Evolutionary conservation across 2,329 filamentous ascomycete species (phyloP).

Genomic region (Bertia moriformis): DNA sequence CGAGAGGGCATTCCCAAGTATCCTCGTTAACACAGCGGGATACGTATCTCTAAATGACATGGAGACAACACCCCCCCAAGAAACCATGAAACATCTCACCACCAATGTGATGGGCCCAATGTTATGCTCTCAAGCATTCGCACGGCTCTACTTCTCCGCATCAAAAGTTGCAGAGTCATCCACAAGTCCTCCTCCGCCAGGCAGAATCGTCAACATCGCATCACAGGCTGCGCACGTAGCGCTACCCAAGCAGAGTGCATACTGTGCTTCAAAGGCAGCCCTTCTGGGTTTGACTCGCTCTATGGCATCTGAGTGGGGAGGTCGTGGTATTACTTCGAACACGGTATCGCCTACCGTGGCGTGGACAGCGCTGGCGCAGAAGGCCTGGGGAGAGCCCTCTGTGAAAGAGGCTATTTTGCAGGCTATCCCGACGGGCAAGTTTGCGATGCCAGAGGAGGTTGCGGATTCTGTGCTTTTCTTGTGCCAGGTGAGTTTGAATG

Average conservation of each 20-base stretch:
- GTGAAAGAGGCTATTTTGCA: slow-evolving; percentile 18
- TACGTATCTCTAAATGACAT: slow-evolving; percentile 28
- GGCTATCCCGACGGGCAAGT: slow-evolving; percentile 20
- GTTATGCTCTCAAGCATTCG: slow-evolving; percentile 27
- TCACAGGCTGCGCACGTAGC: slow-evolving; percentile 29
- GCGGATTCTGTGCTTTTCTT: slow-evolving; percentile 21
- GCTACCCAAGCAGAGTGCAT: slow-evolving; percentile 25
- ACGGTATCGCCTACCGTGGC: slow-evolving; percentile 27
- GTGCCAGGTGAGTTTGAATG: slow-evolving; percentile 13
- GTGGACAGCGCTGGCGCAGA: slow-evolving; percentile 26
- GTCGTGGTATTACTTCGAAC: slow-evolving; percentile 27
- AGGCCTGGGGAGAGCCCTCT: slow-evolving; percentile 19
- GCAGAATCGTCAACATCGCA: slow-evolving; percentile 27
- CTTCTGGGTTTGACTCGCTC: slow-evolving; percentile 25
- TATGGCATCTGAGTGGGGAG: slow-evolving; percentile 30
- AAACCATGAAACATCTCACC: slow-evolving; percentile 24
- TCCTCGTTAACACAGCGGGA: slow-evolving; percentile 17
- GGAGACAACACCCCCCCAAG: slow-evolving; percentile 23
- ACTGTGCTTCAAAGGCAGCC: slow-evolving; percentile 30
- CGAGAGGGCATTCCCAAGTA: slow-evolving; percentile 7
- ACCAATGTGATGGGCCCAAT: slow-evolving; percentile 27
- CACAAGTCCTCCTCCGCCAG: slow-evolving; percentile 12
- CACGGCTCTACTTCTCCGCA: slow-evolving; percentile 19
- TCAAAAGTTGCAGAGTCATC: slow-evolving; percentile 7
- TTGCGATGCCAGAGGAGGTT: slow-evolving; percentile 20